These are phyloP conservation scores for Amphichorda felina DNA, from an alignment of 2,329 filamentous ascomycete species.

Conservation along the genomic window DNA sequence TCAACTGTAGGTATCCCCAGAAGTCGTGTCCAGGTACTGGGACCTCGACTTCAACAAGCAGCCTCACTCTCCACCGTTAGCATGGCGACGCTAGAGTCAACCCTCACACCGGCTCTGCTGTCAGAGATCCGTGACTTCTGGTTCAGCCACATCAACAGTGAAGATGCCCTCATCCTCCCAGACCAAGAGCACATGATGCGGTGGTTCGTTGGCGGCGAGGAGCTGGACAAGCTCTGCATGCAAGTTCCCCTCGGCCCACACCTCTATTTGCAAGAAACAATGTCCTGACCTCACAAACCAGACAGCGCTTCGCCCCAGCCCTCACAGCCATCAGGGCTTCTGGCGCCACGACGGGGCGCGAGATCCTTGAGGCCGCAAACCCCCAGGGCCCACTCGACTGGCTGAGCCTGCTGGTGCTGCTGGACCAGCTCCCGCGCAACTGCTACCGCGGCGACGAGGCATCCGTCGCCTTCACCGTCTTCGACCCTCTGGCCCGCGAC, in stretches of 20 bases:
- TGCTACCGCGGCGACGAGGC: constrained; percentile 39
- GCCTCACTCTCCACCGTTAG: not conserved
- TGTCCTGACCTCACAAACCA: constrained; percentile 5
- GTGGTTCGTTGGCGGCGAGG: constrained; percentile 21
- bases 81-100: constrained; percentile 6
- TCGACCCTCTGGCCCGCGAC: constrained; percentile 40
- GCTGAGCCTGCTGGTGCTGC: constrained; percentile 41
- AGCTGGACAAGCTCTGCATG: constrained; percentile 23
- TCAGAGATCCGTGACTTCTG: constrained; percentile 21
- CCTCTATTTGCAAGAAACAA: no score
- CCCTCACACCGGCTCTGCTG: constrained; percentile 17
- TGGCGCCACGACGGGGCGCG: constrained; percentile 12
- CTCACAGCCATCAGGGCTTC: constrained; percentile 19
- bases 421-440: constrained; percentile 54
- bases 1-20: no score
- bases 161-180: constrained; percentile 14
- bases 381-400: constrained; percentile 19
- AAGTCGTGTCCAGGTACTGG: no score
- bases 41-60: no score
- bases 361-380: constrained; percentile 14
- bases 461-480: constrained; percentile 35
- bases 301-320: constrained; percentile 16
- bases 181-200: constrained; percentile 11
- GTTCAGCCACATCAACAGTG: constrained; percentile 20
- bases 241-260: constrained; percentile 7